These are phyloP conservation scores for Trichoderma lentiforme DNA, from an alignment of 2,329 filamentous ascomycete genomes.

Conservation along the genomic window DNA sequence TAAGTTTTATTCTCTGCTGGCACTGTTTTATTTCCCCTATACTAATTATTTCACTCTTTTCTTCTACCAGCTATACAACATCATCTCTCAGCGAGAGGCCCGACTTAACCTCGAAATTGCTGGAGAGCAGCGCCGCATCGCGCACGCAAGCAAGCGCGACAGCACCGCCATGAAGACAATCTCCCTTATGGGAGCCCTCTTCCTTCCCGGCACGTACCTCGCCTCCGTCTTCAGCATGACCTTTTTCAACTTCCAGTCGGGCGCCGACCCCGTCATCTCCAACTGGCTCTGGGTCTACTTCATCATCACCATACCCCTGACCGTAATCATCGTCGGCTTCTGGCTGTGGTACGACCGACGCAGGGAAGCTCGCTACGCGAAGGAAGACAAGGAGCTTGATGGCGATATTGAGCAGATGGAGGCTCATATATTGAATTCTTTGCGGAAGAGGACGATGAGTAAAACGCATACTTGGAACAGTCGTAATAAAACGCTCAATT, in stretches of 20 bases:
- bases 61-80: conserved; percentile 55
- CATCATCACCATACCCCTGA: conserved; percentile 57
- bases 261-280: conserved; percentile 44
- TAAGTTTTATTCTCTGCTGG: conserved; percentile 33
- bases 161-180: conserved; percentile 64
- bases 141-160: conserved; percentile 59
- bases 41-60: not conserved
- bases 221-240: conserved; percentile 65
- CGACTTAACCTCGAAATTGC: conserved; percentile 63
- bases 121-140: conserved; percentile 56
- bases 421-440: conserved; percentile 52
- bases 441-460: conserved; percentile 56
- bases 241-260: conserved; percentile 60
- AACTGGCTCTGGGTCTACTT: conserved; percentile 61
- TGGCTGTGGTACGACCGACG: conserved; percentile 54
- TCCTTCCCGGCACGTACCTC: conserved; percentile 60
- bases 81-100: conserved; percentile 63
- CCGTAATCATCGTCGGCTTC: conserved; percentile 49
- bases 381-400: conserved; percentile 52
- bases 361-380: conserved; percentile 46
- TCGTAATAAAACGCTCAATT: not conserved
- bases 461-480: conserved; percentile 53
- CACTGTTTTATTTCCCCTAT: not conserved
- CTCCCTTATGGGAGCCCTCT: conserved; percentile 60
- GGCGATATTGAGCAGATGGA: conserved; percentile 56